Evolutionary conservation across 2,329 filamentous ascomycete genomes (phyloP).

Genomic region (Leptosphaerulina australis): DNA sequence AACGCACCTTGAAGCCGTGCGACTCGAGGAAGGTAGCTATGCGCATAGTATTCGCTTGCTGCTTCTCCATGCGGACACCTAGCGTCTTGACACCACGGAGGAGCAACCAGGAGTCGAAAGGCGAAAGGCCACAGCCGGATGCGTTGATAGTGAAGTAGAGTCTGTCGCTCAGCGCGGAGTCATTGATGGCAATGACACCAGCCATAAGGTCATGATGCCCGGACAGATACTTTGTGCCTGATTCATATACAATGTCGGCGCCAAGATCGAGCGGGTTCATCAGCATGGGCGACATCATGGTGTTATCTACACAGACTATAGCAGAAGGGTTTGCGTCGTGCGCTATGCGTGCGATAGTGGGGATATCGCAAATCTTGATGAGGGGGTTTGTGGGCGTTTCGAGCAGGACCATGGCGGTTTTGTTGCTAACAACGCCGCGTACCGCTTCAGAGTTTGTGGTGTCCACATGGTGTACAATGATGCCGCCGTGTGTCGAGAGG

Average conservation of each 20-base stretch:
- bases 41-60: constrained; percentile 87
- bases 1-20: constrained; percentile 92
- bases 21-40: constrained; percentile 92
- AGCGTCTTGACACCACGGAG: constrained; percentile 96
- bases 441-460: constrained; percentile 81
- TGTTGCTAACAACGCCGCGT: constrained; percentile 69
- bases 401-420: constrained; percentile 93
- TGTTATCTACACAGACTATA: constrained; percentile 94
- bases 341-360: constrained; percentile 74
- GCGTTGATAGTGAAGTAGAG: constrained; percentile 98
- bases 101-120: constrained; percentile 94
- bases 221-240: constrained; percentile 95
- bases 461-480: constrained; percentile 94
- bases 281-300: constrained; percentile 96
- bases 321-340: constrained; percentile 80
- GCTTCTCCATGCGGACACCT: constrained; percentile 98
- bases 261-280: constrained; percentile 93
- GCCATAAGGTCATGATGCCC: constrained; percentile 99
- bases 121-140: constrained; percentile 89
- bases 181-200: constrained; percentile 91
- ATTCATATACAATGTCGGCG: constrained; percentile 96
- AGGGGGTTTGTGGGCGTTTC: constrained; percentile 97
- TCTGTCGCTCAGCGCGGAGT: constrained; percentile 78
- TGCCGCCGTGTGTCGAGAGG: constrained; percentile 84
- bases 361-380: constrained; percentile 96